Base-by-base conservation (phyloP, 2,329 filamentous ascomycete species). In the Endocalyx cinctus region DNA sequence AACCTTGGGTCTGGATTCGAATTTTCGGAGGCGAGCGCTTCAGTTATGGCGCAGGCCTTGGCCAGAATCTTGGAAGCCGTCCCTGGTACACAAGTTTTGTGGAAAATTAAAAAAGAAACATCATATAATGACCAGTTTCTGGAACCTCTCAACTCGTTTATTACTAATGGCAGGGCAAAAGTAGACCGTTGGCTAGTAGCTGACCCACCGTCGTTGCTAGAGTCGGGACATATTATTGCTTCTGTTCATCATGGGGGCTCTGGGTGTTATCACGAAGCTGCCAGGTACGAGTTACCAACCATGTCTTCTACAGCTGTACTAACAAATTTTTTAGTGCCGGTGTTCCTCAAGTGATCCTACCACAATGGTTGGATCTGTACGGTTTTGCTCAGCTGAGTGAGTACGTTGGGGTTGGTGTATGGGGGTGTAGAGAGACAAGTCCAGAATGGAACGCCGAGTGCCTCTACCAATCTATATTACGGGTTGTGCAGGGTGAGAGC, bases 191-290 rank as follows among this genome's bases (percentile, higher is more conserved):
- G 43, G 47, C 20, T 50, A 10, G 32, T 29, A 4, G 39, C 33
- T 5, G 43, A 43, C 13, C 45, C 42, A 8, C 19, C 42, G n/a
- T 30, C 45, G 11, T 30, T 48, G 13, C 15, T 48, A 6, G 37
- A 40, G n/a, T 40, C 40, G 2, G 47, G 46, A 10, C 36, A 49
- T 28, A 29, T 46, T n/a, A 26, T 39, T 3, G 38, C 33, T 6
- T 47, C 44, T 5, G 42, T 48, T 10, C 46, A 51, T 8, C 44
- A 51, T 19, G 46, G 47, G 5, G 46, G 47, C 5, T 34, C 47
- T 5, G 41, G 47, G 7, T 43, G 39, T 13, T 51, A 47, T 17
- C 38, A 45, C 13, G 46, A 48, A 32, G 39, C 46, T 18, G 37
- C 45, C 12, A 34, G 29, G 43, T 46, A 40, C 1, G 38, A n/a